A percentile compares a stretch with the other conserved stretches of the same genome.
phyloP scores from a whole-genome alignment of 139 green algal genomes.

The Chlorella sorokiniana region DNA sequence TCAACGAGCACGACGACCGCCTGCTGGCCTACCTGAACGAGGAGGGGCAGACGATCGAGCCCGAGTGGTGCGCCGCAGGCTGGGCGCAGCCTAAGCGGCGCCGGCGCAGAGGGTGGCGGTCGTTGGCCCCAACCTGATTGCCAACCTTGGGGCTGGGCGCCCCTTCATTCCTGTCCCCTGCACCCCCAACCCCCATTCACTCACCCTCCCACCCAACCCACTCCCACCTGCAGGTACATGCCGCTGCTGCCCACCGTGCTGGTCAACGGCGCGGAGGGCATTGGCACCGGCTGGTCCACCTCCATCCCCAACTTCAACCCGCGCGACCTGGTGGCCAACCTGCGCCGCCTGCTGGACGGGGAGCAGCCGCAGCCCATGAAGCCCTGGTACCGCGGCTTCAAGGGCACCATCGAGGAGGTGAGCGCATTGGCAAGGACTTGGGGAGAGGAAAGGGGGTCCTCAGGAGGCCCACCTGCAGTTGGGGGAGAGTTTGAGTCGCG shows the following conservation, averaged over 20 bases:
- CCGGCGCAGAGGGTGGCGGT: too few species aligned
- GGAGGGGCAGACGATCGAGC: conserved; percentile 97
- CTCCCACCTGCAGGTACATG: conserved; percentile 73
- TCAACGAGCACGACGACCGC: conserved; percentile 90
- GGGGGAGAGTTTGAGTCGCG: too few species aligned
- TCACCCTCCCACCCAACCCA: neutral
- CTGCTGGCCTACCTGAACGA: conserved; percentile 95
- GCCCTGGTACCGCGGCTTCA: conserved; percentile 91
- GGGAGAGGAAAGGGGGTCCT: neutral
- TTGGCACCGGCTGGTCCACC: conserved; percentile 98
- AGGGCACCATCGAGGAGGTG: conserved; percentile 72
- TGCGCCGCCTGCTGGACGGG: conserved; percentile 83
- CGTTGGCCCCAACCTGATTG: too few species aligned
- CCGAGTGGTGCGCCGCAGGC: conserved; percentile 72
- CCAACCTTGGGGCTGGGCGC: too few species aligned
- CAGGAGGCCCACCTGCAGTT: too few species aligned
- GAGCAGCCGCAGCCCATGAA: conserved; percentile 79
- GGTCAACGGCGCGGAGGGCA: conserved; percentile 98
- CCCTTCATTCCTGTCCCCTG: neutral
- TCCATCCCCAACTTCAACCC: conserved; percentile 98
- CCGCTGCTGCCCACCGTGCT: conserved; percentile 90
- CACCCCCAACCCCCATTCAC: neutral
- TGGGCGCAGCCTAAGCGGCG: too few species aligned
- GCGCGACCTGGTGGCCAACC: conserved; percentile 88
- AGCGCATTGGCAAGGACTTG: neutral